Percentiles rank a stretch among this genome's conserved stretches.
Conservation (phyloP, 176 grass and related monocot genomes). For the Melocanna baccifera region DNA sequence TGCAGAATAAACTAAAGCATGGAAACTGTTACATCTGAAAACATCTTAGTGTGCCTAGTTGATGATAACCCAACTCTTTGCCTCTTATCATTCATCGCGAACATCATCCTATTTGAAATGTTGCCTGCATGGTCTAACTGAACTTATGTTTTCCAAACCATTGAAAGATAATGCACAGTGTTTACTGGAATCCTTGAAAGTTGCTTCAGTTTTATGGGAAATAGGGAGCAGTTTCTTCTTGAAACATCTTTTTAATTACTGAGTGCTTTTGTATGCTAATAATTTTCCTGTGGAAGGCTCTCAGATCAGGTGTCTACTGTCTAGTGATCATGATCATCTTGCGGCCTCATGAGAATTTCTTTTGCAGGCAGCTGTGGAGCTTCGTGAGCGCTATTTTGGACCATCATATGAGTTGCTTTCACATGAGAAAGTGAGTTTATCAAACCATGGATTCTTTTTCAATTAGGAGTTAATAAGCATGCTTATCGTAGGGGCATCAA, state of each 20-base stretch:
- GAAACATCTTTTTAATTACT: background rate
- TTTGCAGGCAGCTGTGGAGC: conserved; percentile 48
- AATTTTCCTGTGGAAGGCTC: background rate
- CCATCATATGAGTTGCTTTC: conserved; percentile 74
- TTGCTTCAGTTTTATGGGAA: background rate
- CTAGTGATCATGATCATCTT: background rate
- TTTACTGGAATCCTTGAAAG: background rate
- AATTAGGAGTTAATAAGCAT: background rate
- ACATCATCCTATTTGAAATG: background rate
- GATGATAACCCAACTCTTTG: background rate
- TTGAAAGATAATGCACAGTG: background rate
- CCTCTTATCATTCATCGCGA: background rate
- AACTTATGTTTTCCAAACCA: background rate
- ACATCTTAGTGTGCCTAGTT: background rate
- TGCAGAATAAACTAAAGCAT: background rate
- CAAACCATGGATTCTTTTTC: background rate
- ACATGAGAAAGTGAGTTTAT: conserved; percentile 63
- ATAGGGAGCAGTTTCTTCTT: background rate
- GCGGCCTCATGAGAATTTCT: background rate
- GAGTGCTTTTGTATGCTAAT: background rate
- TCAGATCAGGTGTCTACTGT: background rate
- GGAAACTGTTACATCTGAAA: background rate
- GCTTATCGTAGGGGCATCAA: background rate
- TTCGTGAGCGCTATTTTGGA: conserved; percentile 84
- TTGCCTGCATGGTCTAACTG: too few relatives aligned